A percentile compares a stretch with the other conserved stretches of the same genome.
Conservation (phyloP, 2,329 filamentous ascomycete genomes). For the Ambrosiella cleistominuta region DNA sequence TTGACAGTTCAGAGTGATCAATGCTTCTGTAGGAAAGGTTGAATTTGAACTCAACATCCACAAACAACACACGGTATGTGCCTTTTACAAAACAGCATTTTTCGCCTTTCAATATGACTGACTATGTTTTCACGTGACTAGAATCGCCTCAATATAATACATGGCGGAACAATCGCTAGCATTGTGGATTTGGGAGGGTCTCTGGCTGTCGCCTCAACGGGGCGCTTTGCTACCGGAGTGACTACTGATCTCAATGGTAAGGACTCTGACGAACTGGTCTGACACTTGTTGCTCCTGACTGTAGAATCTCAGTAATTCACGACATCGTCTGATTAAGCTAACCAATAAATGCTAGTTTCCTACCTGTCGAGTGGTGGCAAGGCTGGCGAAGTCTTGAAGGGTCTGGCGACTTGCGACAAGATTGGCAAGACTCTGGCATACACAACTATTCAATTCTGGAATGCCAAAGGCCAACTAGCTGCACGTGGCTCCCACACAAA, state of each 20-base stretch:
- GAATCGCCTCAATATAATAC: slow-evolving; percentile 61
- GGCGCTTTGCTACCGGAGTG: slow-evolving; percentile 44
- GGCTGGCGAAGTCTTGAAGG: slow-evolving; percentile 37
- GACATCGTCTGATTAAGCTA: background rate
- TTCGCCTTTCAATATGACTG: background rate
- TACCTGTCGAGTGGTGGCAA: slow-evolving; percentile 42
- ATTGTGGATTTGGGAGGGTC: slow-evolving; percentile 53
- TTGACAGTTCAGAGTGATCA: slow-evolving; percentile 46
- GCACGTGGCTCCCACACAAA: slow-evolving; percentile 50
- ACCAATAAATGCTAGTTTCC: slow-evolving; percentile 29
- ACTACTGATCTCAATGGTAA: slow-evolving; percentile 47
- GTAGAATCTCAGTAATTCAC: too few relatives aligned
- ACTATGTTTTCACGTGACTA: slow-evolving; percentile 19
- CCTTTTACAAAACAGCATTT: too few relatives aligned
- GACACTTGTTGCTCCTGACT: background rate
- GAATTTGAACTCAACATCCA: slow-evolving; percentile 61
- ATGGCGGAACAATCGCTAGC: slow-evolving; percentile 63
- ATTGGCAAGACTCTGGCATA: slow-evolving; percentile 48
- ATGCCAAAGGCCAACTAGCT: slow-evolving; percentile 39
- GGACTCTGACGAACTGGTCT: background rate
- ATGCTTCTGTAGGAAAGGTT: slow-evolving; percentile 47
- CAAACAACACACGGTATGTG: slow-evolving; percentile 52
- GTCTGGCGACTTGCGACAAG: slow-evolving; percentile 42
- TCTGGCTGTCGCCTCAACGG: slow-evolving; percentile 46
- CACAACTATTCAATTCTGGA: slow-evolving; percentile 41